Evolutionary conservation across 2,329 filamentous ascomycete species (phyloP).

Genomic region (Microdochium nivale): DNA sequence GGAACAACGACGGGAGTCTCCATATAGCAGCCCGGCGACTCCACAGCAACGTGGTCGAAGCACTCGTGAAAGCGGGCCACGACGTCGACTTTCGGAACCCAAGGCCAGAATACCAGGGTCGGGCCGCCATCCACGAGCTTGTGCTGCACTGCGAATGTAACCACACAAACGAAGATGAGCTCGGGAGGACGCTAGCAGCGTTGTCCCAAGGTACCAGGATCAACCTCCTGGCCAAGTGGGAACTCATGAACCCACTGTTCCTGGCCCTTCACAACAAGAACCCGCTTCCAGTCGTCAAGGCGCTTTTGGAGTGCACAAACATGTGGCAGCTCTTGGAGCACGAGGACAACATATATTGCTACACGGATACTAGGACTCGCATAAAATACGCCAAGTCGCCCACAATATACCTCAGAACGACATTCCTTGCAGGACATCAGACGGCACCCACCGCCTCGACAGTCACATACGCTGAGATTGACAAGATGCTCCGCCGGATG

Average conservation of each 20-base stretch:
- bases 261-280: constrained; percentile 19
- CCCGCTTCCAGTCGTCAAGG: constrained; percentile 12
- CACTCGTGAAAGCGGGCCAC: constrained; percentile 16
- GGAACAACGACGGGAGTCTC: constrained; percentile 21
- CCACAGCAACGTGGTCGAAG: constrained; percentile 12
- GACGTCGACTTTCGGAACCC: constrained; percentile 17
- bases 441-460: constrained; percentile 2
- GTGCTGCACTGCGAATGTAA: constrained; percentile 9
- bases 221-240: constrained; percentile 14
- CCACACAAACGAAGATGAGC: constrained; percentile 6
- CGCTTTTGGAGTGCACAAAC: constrained; percentile 11
- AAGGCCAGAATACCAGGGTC: constrained; percentile 13
- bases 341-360: constrained; percentile 14
- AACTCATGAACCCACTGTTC: constrained; percentile 19
- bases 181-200: constrained; percentile 13
- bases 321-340: constrained; percentile 15
- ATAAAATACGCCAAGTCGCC: constrained; percentile 16
- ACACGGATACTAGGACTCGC: constrained; percentile 9
- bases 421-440: constrained; percentile 3
- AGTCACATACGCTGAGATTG: neutral
- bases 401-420: constrained; percentile 16
- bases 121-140: constrained; percentile 18
- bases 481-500: constrained; percentile 2
- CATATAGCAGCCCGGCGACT: constrained; percentile 21
- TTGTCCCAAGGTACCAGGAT: constrained; percentile 13